A percentile compares a stretch with the other conserved stretches of the same genome.
These are phyloP conservation scores for Daldinia decipiens DNA, from an alignment of 495 filamentous ascomycete species.

Conservation along the genomic window DNA sequence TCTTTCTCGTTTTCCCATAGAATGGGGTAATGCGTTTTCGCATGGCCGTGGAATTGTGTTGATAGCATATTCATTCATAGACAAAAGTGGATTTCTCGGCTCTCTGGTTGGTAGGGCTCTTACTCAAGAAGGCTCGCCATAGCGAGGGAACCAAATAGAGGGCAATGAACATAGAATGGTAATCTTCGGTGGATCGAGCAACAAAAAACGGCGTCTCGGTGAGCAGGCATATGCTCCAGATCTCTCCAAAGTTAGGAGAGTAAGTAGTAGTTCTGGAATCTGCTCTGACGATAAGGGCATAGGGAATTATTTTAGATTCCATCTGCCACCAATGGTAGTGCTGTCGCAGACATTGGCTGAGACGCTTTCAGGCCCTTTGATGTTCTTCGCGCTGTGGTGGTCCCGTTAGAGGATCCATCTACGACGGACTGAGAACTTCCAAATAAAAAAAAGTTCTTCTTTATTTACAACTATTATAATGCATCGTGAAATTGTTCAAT, in stretches of 20 bases:
- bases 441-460: constrained; percentile 51
- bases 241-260: constrained; percentile 45
- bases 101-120: constrained; percentile 54
- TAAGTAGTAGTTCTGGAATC: constrained; percentile 52
- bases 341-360: constrained; percentile 49
- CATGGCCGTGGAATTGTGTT: constrained; percentile 49
- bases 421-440: constrained; percentile 54
- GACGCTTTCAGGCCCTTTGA: constrained; percentile 48
- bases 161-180: constrained; percentile 57
- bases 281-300: constrained; percentile 47
- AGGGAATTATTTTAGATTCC: constrained; percentile 47
- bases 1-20: constrained; percentile 49
- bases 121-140: constrained; percentile 47
- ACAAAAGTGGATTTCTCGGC: constrained; percentile 70
- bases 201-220: constrained; percentile 49
- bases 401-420: constrained; percentile 48
- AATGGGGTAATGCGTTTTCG: constrained; percentile 49
- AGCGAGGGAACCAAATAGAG: constrained; percentile 43
- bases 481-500: constrained; percentile 12
- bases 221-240: constrained; percentile 49
- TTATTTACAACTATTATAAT: constrained; percentile 25
- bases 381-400: constrained; percentile 51
- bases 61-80: constrained; percentile 62
- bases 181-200: constrained; percentile 57
- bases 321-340: constrained; percentile 49